Evolutionary conservation across 352 stramenopile genomes (phyloP).

Genomic region (Blastocystis sp.): DNA sequence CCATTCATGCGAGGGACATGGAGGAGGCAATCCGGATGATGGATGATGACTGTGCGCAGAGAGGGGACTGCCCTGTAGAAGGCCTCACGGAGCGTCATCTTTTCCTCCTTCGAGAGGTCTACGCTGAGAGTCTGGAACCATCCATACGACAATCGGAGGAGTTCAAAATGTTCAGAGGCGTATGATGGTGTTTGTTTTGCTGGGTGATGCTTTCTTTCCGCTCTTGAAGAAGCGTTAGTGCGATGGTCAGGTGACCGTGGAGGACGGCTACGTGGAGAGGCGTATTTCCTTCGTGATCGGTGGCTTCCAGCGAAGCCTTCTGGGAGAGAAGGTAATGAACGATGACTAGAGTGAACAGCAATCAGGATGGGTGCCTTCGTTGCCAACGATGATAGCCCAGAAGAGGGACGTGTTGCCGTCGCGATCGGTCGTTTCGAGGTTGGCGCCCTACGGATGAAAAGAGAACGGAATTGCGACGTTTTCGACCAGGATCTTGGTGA

Average conservation of each 20-base stretch:
- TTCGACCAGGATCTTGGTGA: conserved; percentile 25
- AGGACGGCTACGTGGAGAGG: conserved; percentile 57
- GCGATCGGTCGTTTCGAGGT: conserved; percentile 1
- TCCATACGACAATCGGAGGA: neutral
- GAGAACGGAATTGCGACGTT: neutral
- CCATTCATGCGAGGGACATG: conserved; percentile 63
- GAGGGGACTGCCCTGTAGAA: conserved; percentile 60
- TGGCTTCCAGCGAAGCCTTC: neutral
- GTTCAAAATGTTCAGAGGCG: conserved; percentile 52
- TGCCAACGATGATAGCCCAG: conserved; percentile 58
- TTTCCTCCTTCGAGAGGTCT: conserved; percentile 14
- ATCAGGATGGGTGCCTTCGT: neutral
- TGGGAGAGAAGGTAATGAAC: conserved; percentile 52
- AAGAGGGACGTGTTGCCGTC: conserved; percentile 61
- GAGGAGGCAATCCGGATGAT: conserved; percentile 77
- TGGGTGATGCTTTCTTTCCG: neutral
- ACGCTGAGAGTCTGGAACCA: neutral
- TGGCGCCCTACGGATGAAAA: neutral
- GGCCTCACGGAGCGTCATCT: conserved; percentile 45
- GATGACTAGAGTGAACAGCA: neutral
- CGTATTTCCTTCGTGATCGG: conserved; percentile 58
- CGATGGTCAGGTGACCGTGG: conserved; percentile 9
- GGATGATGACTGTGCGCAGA: conserved; percentile 72
- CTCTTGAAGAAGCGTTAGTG: conserved; percentile 26
- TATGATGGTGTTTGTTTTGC: conserved; percentile 58